Evolutionary conservation across 148 eudicot species (phyloP).

Genomic region (Camellia japonica): DNA sequence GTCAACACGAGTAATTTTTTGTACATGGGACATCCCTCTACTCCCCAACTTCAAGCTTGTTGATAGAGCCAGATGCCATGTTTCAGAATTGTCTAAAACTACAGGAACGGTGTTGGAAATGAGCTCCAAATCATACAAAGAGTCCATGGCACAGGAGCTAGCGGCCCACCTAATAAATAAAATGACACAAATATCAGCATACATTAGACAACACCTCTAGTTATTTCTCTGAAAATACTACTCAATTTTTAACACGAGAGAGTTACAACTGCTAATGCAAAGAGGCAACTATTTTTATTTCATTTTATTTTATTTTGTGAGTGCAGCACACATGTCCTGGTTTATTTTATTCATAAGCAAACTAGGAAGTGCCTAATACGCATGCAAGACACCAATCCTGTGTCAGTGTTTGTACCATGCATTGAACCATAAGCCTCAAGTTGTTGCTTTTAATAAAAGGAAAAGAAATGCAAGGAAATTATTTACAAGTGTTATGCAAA

Average conservation of each 20-base stretch:
- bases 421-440: neutral
- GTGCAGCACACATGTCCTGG: neutral
- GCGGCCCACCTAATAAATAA: slow-evolving; percentile 68
- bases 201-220: neutral
- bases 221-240: neutral
- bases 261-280: neutral
- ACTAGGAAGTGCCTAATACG: neutral
- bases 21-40: slow-evolving; percentile 76
- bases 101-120: slow-evolving; percentile 78
- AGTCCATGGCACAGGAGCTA: slow-evolving; percentile 79
- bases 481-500: neutral
- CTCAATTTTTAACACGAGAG: neutral
- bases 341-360: neutral
- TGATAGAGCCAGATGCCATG: slow-evolving; percentile 70
- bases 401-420: neutral
- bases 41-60: slow-evolving; percentile 81
- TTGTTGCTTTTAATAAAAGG: neutral
- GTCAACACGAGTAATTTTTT: slow-evolving; percentile 55
- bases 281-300: neutral
- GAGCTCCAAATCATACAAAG: slow-evolving; percentile 82
- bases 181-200: slow-evolving; percentile 18
- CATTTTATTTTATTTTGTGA: neutral
- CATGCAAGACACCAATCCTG: neutral
- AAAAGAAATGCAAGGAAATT: neutral
- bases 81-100: slow-evolving; percentile 77